Base-by-base conservation (phyloP, 1,139 yeast genomes). In the Diutina rugosa region DNA sequence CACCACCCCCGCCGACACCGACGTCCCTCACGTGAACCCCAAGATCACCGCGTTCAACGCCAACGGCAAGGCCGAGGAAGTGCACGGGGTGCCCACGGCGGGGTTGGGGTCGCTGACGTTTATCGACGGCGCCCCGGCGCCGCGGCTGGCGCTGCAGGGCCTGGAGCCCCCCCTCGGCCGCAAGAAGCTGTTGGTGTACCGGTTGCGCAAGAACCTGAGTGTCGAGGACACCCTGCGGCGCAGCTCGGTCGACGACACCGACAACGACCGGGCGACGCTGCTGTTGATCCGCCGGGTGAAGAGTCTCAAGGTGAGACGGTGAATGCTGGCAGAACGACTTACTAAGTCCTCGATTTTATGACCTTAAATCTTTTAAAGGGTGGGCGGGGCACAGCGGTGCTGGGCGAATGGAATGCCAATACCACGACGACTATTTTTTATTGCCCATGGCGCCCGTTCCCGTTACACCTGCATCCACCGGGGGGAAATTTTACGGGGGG, bases 41-140 rank as follows among this genome's bases (percentile, higher is more conserved):
- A 72, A 78, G n/a, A 79, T 85, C 21, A 73, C 79, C 30, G 81
- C 82, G 56, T 85, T 90, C 63, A 96, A 91, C 68, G 79, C 95
- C 2, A 80, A 81, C 56, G 72, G 72, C 49, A 86, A 84, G 66
- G 80, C 89, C 10, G 78, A 77, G 53, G 89, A 88, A 32, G 81
- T 91, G 18, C 97, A 91, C 68, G 99, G 98, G 18, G 81, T 81
- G 55, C 77, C 86, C 2, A 87, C 97, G 0, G 79, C 86, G 57
- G 99, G 99, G 1, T 77, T 93, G 56, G 99, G 99, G 3, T 81
- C 95, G 1, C 80, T 96, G 1, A 93, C 99, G 0, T 93, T 93
- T 67, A 69, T 93, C 61, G 98, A 93, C 68, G 99, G 99, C 46
- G 95, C 98, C 0, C 98, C 98, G 18, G 99, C 97, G 3, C 85